Base-by-base conservation (phyloP, 345 rosid species). In the Salix dunnii region DNA sequence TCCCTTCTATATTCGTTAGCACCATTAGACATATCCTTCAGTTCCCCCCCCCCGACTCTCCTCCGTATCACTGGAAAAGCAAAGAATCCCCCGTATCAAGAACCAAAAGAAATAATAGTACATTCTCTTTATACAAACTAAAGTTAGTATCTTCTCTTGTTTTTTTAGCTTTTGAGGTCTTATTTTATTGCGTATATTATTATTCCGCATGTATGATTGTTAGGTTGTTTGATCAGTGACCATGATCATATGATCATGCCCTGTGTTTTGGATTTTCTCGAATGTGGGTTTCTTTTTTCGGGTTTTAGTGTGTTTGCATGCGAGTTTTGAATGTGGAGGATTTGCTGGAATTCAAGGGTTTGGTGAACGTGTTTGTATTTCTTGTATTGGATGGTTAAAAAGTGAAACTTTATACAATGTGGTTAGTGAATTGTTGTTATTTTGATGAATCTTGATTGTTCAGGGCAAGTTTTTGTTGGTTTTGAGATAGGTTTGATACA, bases 331-430 rank as follows among this genome's bases (percentile, higher is more conserved):
- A 67, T 79, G 30, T 72, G 48, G 71, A 74, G 40, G 60, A 46
- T 48, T 31, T 71, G 40, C 20, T 49, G 70, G 42, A 73, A 55
- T 51, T 67, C 49, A 63, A 43, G 55, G 61, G 60, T 75, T 67
- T 67, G 71, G 43, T 65, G 72, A 72, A 78, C 75, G 63, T 79
- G 81, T 25, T 35, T 55, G 76, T 17, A 28, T 68, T 21, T 33
- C n/a, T 35, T 14, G 53, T 64, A 4, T 65, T 80, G 33, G 23
- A 64, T 55, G 72, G 60, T 72, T 31, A 33, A 49, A 49, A 49
- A 46, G 11, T 64, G 73, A 13, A 40, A 18, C 74, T 46, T 46
- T 68, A 5, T 27, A 75, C 82, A 86, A 80, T 78, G 82, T 74
- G 83, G 28, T 2, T 53, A 28, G 10, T 25, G 36, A 42, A 65